Evolutionary conservation across 2,329 filamentous ascomycete species (phyloP), one percentile per base, ranked within the genome.

Genomic region (Tetracladium maxilliforme): DNA sequence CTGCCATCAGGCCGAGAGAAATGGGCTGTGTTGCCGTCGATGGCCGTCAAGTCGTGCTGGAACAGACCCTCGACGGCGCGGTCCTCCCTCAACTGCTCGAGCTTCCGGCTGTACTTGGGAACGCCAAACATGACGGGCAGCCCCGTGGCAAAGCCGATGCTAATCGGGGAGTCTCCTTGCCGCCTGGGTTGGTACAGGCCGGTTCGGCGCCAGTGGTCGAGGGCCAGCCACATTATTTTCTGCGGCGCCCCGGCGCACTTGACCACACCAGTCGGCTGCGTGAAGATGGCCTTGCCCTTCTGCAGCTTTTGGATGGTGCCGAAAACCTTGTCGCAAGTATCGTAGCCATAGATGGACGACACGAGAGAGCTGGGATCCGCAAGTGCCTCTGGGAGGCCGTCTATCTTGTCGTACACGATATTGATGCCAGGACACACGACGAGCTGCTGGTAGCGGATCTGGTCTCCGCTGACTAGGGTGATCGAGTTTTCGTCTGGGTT

Each of bases 241-340:
- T 72, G 67, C 8, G 67, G 67, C 3, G 65, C 67, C 21, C 67
- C 67, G 3, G 67, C 67, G 33, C 67, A 72, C 45, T 72, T 72
- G 45, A 72, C 53, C 6, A 59, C 50, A 21, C 67, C 65, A 1
- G 61, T 52, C 3, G 67, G 67, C 33, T 70, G 66, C 2, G 65
- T 70, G 48, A 72, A 72, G 34, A 72, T 56, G 19, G 67, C 67
- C 4, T 39, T 47, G 4, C 67, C 67, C 29, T 54, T 52, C 6
- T 51, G 37, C 14, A 70, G 48, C 13, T 47, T 54, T 30, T 62
- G 36, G 10, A 71, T 52, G 2, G 48, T 57, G 16, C 39, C 37
- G 37, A 58, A 65, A 5, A 59, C 58, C 48, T 70, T 70, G 46
- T 59, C 57, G 39, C 56, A 60, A 2, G 52, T 56, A 21, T 70